A percentile compares a stretch with the other conserved stretches of the same genome.
Evolutionary conservation across 1,284 basidiomycete genomes (phyloP).

Genomic region (Sanghuangporus weigelae): DNA sequence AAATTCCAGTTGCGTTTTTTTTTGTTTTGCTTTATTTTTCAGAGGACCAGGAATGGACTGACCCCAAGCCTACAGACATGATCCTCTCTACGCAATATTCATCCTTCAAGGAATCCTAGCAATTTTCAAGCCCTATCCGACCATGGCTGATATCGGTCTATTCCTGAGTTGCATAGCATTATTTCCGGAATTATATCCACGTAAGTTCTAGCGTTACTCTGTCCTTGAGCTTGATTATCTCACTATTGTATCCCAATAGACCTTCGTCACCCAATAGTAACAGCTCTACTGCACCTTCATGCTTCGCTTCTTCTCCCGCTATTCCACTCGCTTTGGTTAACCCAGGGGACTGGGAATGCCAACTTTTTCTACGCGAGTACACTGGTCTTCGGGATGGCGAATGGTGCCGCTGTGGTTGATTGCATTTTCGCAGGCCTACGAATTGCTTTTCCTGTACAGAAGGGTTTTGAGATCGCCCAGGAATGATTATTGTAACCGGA

Average conservation of each 20-base stretch:
- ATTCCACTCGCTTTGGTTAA: slow-evolving; percentile 90
- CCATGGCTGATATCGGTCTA: slow-evolving; percentile 82
- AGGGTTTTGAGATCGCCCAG: slow-evolving; percentile 52
- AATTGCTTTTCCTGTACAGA: slow-evolving; percentile 57
- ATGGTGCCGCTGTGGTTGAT: slow-evolving; percentile 81
- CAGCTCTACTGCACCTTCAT: slow-evolving; percentile 80
- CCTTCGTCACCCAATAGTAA: slow-evolving; percentile 83
- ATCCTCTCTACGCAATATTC: slow-evolving; percentile 79
- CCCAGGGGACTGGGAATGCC: slow-evolving; percentile 91
- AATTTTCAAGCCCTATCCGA: slow-evolving; percentile 91
- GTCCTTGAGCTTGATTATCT: neutral
- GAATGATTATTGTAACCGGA: slow-evolving; percentile 35
- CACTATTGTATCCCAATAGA: slow-evolving; percentile 42
- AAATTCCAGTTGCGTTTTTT: slow-evolving; percentile 59
- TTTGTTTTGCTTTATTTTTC: neutral
- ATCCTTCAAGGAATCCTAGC: slow-evolving; percentile 75
- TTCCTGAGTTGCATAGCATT: slow-evolving; percentile 78
- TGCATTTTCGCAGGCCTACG: slow-evolving; percentile 74
- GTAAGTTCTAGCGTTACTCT: slow-evolving; percentile 43
- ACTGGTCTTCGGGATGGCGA: slow-evolving; percentile 86
- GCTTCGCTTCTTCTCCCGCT: slow-evolving; percentile 84
- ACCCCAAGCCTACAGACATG: slow-evolving; percentile 47
- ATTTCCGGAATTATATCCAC: slow-evolving; percentile 80
- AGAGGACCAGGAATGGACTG: neutral
- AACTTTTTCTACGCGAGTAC: slow-evolving; percentile 98